Evolutionary conservation across 1,139 yeast species (phyloP).

Genomic region (Suhomyces taliae): DNA sequence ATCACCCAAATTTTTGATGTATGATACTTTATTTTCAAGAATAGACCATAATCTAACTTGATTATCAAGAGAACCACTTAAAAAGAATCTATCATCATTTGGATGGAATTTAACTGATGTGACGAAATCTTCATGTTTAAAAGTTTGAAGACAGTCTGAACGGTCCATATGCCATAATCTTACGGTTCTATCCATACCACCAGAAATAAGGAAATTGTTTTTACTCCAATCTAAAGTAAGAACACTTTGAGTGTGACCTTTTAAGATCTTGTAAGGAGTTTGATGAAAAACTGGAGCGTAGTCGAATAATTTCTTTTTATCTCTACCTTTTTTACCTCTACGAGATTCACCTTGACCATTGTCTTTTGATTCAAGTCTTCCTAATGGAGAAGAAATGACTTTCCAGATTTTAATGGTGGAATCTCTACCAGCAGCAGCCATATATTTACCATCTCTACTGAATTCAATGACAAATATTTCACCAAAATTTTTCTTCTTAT

Average conservation of each 20-base stretch:
- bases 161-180: constrained; percentile 84
- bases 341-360: constrained; percentile 6
- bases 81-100: constrained; percentile 80
- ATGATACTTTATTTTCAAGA: constrained; percentile 52
- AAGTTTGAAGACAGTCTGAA: constrained; percentile 59
- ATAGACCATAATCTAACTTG: constrained; percentile 82
- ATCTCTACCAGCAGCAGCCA: constrained; percentile 85
- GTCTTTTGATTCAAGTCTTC: constrained; percentile 46
- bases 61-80: constrained; percentile 82
- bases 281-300: constrained; percentile 82
- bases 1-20: constrained; percentile 41
- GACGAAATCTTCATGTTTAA: constrained; percentile 77
- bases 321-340: constrained; percentile 12
- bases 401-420: constrained; percentile 72
- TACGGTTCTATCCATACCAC: constrained; percentile 85
- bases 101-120: constrained; percentile 85
- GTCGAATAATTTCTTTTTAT: constrained; percentile 20
- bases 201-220: constrained; percentile 74
- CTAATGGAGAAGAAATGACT: constrained; percentile 69
- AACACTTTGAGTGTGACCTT: constrained; percentile 71
- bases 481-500: constrained; percentile 19
- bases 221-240: constrained; percentile 85
- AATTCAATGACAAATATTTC: constrained; percentile 76
- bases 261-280: constrained; percentile 59
- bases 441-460: constrained; percentile 73